Base-by-base conservation (phyloP, 345 rosid species). In the Hibiscus syriacus region DNA sequence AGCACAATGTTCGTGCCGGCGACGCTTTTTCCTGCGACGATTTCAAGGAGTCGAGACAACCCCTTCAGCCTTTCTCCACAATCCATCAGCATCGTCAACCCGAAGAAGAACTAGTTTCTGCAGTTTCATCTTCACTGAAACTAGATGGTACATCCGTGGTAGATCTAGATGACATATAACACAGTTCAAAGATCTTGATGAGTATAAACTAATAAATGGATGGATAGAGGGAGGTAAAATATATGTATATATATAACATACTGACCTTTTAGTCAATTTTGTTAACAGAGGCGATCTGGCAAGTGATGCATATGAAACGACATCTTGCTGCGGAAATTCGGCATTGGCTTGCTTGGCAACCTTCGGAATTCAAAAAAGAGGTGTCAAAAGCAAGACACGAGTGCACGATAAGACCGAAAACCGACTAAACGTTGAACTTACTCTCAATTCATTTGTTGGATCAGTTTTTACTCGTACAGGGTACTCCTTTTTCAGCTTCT, bases 91-190 rank as follows among this genome's bases (percentile, higher is more conserved):
- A 4, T 36, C 54, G 67, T 74, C 72, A 76, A 50, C 76, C 91
- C 73, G 71, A 49, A 11, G 92, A 84, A 52, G 85, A 83, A 83
- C 85, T 81, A 10, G 83, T 75, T 60, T 82, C 91, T 55, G 80
- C 88, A 39, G 83, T 80, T 72, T 89, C 86, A 60, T 87, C 96
- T 63, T 85, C 90, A 26, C 90, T 87, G 79, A 80, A 80, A 78
- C 89, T 82, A 49, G 83, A 82, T 3, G 78, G 77, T 70, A 76
- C 76, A 70, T 83, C 87, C 58, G 53, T 49, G 60, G 72, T 73
- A 68, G 84, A 73, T 72, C 90, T 83, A 67, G 29, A 61, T 52
- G 13, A 20, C 6, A 72, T 13, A 70, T 55, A 39, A 17, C 52
- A 19, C 20, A 63, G 63, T 68, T 57, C 67, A 52, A 50, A 73